Conservation (phyloP, 2,329 filamentous ascomycete species). For the Trichoderma koningii region DNA sequence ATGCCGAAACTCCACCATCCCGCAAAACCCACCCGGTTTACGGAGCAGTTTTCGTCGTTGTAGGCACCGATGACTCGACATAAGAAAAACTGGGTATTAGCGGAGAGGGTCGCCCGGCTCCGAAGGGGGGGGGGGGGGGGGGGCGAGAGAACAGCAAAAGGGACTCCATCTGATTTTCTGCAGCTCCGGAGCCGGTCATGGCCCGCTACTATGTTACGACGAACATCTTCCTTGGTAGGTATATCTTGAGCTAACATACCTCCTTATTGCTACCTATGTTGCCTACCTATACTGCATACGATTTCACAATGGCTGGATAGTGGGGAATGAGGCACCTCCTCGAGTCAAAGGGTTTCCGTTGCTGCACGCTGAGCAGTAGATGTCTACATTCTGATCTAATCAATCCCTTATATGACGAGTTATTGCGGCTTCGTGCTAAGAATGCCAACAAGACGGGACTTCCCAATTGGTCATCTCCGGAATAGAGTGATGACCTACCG, state of each 20-base stretch:
- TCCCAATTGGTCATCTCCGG: neutral
- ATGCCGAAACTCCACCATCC: slow-evolving; percentile 3
- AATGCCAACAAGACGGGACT: too few relatives aligned
- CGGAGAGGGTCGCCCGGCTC: slow-evolving; percentile 25
- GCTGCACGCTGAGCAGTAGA: too few relatives aligned
- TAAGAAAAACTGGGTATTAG: neutral
- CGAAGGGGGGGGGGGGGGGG: neutral
- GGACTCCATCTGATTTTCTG: neutral
- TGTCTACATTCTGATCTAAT: too few relatives aligned
- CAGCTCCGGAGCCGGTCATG: slow-evolving; percentile 32
- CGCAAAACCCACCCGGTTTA: neutral
- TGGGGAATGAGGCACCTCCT: too few relatives aligned
- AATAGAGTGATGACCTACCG: neutral
- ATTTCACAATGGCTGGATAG: too few relatives aligned
- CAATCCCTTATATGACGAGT: neutral
- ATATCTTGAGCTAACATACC: too few relatives aligned
- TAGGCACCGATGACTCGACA: slow-evolving; percentile 14
- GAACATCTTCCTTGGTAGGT: too few relatives aligned
- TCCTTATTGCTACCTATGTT: too few relatives aligned
- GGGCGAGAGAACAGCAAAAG: too few relatives aligned
- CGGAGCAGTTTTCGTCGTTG: too few relatives aligned
- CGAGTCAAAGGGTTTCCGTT: too few relatives aligned
- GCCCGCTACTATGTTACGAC: neutral
- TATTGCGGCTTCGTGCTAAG: slow-evolving; percentile 4
- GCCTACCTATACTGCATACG: too few relatives aligned